These are phyloP conservation scores for Lenzites betulinus DNA, from an alignment of 768 basidiomycete genomes.

Conservation along the genomic window DNA sequence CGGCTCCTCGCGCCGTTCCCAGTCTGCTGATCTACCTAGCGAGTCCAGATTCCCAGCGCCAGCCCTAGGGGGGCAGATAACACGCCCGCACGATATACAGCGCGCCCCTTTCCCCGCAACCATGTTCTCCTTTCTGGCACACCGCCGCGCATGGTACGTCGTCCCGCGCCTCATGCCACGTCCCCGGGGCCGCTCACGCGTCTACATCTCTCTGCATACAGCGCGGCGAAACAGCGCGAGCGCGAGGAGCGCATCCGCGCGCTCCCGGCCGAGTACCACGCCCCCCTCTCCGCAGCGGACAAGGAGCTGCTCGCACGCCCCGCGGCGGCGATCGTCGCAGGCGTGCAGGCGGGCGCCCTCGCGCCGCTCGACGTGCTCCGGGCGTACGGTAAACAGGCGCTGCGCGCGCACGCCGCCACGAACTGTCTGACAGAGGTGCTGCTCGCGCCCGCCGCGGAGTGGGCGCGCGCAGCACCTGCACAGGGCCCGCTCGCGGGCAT, in stretches of 20 bases:
- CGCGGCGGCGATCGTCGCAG: slow-evolving; percentile 25
- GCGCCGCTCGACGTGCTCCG: slow-evolving; percentile 26
- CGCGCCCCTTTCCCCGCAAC: slow-evolving; percentile 8
- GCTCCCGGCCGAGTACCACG: slow-evolving; percentile 26
- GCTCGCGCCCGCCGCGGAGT: slow-evolving; percentile 26
- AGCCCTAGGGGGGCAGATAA: neutral
- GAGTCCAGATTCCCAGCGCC: neutral
- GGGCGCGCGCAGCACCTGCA: slow-evolving; percentile 27
- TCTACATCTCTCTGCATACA: neutral
- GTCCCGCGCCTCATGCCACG: neutral
- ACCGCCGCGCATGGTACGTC: slow-evolving; percentile 29
- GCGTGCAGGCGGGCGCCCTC: slow-evolving; percentile 27
- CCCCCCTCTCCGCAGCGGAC: slow-evolving; percentile 22
- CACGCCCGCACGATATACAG: neutral
- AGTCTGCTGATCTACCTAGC: slow-evolving; percentile 2
- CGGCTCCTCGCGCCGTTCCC: neutral
- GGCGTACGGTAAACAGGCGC: slow-evolving; percentile 41
- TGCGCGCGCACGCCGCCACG: slow-evolving; percentile 45
- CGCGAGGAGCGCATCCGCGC: slow-evolving; percentile 28
- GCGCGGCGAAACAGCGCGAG: slow-evolving; percentile 28
- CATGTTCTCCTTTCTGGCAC: slow-evolving; percentile 27
- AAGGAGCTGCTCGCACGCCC: slow-evolving; percentile 25
- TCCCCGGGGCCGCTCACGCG: neutral
- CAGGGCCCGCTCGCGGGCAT: slow-evolving; percentile 46
- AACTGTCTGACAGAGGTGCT: slow-evolving; percentile 50